A percentile compares a stretch with the other conserved stretches of the same genome.
phyloP scores from a whole-genome alignment of 495 filamentous ascomycete genomes.

The Penicillium flavigenum region DNA sequence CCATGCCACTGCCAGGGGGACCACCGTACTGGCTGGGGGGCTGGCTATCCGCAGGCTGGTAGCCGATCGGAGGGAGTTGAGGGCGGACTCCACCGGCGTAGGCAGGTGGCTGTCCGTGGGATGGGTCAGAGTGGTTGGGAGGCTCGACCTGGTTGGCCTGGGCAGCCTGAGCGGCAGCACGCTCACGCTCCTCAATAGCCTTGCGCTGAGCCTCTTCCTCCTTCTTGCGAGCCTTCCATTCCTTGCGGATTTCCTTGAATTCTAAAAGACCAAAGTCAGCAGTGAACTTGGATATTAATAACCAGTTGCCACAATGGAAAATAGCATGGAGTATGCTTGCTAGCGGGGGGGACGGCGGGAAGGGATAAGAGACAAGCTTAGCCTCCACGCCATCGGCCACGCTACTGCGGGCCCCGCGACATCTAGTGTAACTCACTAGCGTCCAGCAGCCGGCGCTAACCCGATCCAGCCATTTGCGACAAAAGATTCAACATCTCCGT shows the following conservation, averaged over 20 bases:
- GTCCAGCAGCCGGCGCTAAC: conserved; percentile 32
- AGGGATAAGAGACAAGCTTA: conserved; percentile 29
- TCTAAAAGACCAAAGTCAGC: conserved; percentile 53
- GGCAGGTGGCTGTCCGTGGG: conserved; percentile 54
- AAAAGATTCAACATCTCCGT: conserved; percentile 15
- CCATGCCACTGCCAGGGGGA: conserved; percentile 53
- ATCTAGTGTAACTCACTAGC: conserved; percentile 55
- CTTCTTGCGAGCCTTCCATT: conserved; percentile 99
- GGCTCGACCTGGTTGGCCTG: conserved; percentile 57
- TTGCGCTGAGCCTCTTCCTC: conserved; percentile 91
- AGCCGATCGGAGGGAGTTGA: conserved; percentile 86
- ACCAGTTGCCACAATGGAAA: neutral
- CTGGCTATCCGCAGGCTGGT: conserved; percentile 63
- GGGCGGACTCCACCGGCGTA: conserved; percentile 61
- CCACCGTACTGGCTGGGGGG: conserved; percentile 64
- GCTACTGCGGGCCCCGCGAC: conserved; percentile 50
- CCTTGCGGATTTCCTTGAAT: conserved; percentile 98
- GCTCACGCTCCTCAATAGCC: conserved; percentile 83
- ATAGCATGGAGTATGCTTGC: neutral
- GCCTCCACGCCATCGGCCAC: conserved; percentile 41
- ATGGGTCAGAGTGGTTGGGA: conserved; percentile 54
- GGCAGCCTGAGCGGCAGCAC: conserved; percentile 57
- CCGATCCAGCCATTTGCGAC: conserved; percentile 41
- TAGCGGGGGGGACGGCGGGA: conserved; percentile 10
- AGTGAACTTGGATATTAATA: neutral